Conservation (phyloP, 2,329 filamentous ascomycete species). For the Dactylonectria macrodidyma region DNA sequence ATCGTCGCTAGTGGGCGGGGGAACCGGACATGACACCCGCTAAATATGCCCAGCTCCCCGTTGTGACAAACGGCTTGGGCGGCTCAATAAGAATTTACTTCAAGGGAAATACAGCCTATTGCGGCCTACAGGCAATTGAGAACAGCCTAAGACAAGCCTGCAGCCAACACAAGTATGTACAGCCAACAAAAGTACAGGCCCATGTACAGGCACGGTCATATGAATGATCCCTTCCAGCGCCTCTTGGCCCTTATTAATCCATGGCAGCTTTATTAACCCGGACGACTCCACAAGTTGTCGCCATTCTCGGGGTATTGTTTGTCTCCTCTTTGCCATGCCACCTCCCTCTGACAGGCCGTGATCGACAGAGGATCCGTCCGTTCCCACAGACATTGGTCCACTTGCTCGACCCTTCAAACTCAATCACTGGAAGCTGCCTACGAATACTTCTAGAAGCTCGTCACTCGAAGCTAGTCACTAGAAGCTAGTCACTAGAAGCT, state of each 20-base stretch:
- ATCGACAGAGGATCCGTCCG: background rate
- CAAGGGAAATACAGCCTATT: too few relatives aligned
- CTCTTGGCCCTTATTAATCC: background rate
- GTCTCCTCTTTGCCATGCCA: background rate
- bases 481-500: background rate
- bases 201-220: too few relatives aligned
- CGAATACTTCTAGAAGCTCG: too few relatives aligned
- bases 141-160: too few relatives aligned
- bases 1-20: slow-evolving; percentile 11
- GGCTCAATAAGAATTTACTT: background rate
- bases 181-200: too few relatives aligned
- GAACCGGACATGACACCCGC: background rate
- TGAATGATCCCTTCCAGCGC: too few relatives aligned
- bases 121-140: too few relatives aligned
- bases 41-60: background rate
- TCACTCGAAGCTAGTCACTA: background rate
- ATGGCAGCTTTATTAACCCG: background rate
- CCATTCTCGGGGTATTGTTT: background rate
- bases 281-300: background rate
- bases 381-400: background rate
- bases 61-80: background rate
- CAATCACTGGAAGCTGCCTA: background rate
- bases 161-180: too few relatives aligned
- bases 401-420: background rate
- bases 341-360: background rate